Base-by-base conservation (phyloP, 116 monocot species). In the Posidonia oceanica region DNA sequence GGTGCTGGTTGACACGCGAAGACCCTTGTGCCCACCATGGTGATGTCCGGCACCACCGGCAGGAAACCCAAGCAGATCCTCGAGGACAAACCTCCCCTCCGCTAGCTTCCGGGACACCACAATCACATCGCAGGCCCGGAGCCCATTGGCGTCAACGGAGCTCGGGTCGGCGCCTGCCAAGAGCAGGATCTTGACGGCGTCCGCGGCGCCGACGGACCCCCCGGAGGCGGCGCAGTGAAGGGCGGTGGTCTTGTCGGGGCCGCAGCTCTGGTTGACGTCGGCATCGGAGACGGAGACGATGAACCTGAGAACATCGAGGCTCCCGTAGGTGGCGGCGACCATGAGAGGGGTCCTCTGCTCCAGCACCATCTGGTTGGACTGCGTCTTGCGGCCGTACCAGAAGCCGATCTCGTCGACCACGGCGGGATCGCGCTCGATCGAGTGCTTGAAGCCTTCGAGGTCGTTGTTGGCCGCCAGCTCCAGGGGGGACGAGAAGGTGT, bases 291-390 rank as follows among this genome's bases (percentile, higher is more conserved):
- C 57, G 3, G 74, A 82, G 29, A 93, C 44, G 17, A 93, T 79
- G 36, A 78, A 37, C 36, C 56, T 39, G 52, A 93, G 67, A 18
- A 82, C 82, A 14, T 80, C 72, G 0, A 93, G 20, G 71, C 84
- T 86, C 12, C 86, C 93, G 68, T 93, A 93, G 38, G 86, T 86
- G 55, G 93, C 77, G n/a, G 93, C 93, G 23, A 93, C 86, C 93
- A 93, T 93, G 13, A 86, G 71, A 18, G 93, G 89, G 2, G 90
- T 90, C 12, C 90, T 70, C 14, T 68, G 81, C 70, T 87, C 79
- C 52, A 87, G 74, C 0, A 77, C 84, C 75, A 79, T 79, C 75
- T 70, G 81, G 61, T 63, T 76, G 17, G 77, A 77, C 17, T 77
- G 79, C 74, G 81, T 84, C 75, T 76, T 71, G 14, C 90, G 81